A percentile compares a stretch with the other conserved stretches of the same genome.
These are phyloP conservation scores for Fusarium tuaranense DNA, from an alignment of 2,329 filamentous ascomycete genomes.

Conservation along the genomic window DNA sequence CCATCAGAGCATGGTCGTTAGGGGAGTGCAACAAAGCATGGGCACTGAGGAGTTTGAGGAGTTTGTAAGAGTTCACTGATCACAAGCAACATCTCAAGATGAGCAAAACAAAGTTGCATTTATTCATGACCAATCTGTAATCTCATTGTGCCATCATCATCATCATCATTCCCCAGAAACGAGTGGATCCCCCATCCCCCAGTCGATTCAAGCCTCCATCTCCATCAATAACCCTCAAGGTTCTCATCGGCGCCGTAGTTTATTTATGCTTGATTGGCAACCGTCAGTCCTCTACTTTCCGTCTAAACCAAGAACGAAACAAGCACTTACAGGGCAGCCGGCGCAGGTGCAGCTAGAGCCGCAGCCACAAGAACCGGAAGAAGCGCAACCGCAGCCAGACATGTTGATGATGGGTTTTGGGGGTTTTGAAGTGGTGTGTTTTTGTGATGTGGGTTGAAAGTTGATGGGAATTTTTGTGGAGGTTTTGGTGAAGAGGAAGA, in stretches of 20 bases:
- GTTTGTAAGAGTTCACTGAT: background rate
- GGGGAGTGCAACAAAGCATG: background rate
- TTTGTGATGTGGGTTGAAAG: constrained; percentile 10
- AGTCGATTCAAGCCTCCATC: constrained; percentile 8
- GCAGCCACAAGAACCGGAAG: constrained; percentile 56
- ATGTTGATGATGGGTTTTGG: constrained; percentile 43
- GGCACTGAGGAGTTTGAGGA: background rate
- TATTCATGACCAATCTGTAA: constrained; percentile 13
- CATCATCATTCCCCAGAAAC: constrained; percentile 3
- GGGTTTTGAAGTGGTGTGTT: constrained; percentile 5
- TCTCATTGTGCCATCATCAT: background rate
- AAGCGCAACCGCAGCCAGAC: constrained; percentile 57
- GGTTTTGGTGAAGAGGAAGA: constrained; percentile 15
- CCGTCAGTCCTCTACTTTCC: constrained; percentile 26
- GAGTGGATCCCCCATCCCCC: constrained; percentile 40
- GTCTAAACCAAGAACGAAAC: constrained; percentile 20
- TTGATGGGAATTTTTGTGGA: background rate
- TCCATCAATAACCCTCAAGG: constrained; percentile 36
- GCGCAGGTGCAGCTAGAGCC: constrained; percentile 56
- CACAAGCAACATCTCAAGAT: background rate
- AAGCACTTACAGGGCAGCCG: constrained; percentile 55
- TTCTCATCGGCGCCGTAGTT: constrained; percentile 37
- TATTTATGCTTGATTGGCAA: constrained; percentile 47
- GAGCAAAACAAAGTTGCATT: background rate
- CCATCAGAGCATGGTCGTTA: constrained; percentile 22